Conservation (phyloP, 345 rosid species). For the Gossypium rotundifolium region DNA sequence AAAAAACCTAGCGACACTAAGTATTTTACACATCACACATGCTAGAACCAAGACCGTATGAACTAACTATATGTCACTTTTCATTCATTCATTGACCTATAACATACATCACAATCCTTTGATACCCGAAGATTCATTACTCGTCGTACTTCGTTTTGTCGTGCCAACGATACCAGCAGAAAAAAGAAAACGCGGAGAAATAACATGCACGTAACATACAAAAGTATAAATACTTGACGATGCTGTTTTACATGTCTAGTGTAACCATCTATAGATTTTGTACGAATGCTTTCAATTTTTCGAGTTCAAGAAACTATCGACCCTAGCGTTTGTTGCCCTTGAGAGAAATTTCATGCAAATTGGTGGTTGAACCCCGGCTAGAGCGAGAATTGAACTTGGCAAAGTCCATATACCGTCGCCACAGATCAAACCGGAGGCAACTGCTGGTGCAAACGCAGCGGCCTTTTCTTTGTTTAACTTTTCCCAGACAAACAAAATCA, state of each 20-base stretch:
- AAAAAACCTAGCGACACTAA: not conserved
- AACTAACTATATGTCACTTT: not conserved
- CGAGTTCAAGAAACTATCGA: constrained; percentile 36
- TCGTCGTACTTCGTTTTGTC: not conserved
- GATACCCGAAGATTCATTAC: not conserved
- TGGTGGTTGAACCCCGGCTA: constrained; percentile 54
- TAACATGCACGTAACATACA: not conserved
- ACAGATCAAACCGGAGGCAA: constrained; percentile 81
- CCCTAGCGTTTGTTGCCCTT: constrained; percentile 35
- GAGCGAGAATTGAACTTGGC: constrained; percentile 61
- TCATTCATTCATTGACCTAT: not conserved
- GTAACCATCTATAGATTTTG: not conserved
- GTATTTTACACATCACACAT: not conserved
- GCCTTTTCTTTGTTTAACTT: constrained; percentile 63
- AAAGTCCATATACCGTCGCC: constrained; percentile 75
- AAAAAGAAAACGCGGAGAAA: not conserved
- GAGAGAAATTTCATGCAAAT: constrained; percentile 84
- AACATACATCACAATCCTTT: not conserved
- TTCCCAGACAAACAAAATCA: constrained; percentile 49
- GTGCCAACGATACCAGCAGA: not conserved
- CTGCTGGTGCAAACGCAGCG: constrained; percentile 62
- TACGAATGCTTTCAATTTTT: not conserved
- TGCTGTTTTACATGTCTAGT: not conserved
- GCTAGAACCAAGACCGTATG: not conserved
- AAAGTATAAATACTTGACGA: not conserved